These are phyloP conservation scores for Camellia oleifera DNA, from an alignment of 179 eudicot genomes.

Conservation along the genomic window DNA sequence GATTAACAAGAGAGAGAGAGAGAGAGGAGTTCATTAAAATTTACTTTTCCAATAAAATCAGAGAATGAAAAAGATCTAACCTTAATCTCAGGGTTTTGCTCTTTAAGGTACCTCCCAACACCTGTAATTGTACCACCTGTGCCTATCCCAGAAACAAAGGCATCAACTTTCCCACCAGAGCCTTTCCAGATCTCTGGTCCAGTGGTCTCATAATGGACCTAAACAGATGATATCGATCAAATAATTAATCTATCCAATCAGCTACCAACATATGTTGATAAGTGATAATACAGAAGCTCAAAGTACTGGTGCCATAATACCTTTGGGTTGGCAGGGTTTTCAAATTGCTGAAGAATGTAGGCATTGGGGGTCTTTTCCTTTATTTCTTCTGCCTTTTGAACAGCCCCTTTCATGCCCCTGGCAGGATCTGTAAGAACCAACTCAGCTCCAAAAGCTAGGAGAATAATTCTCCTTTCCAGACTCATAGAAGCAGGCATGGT, in stretches of 20 bases:
- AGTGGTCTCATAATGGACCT: slow-evolving; percentile 82
- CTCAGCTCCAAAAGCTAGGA: slow-evolving; percentile 85
- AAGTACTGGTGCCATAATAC: slow-evolving; percentile 25
- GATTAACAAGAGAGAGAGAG: not conserved
- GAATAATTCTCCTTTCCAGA: slow-evolving; percentile 78
- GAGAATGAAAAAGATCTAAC: slow-evolving; percentile 30
- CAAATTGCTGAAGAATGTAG: slow-evolving; percentile 85
- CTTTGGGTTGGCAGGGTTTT: slow-evolving; percentile 91
- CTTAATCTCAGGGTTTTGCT: slow-evolving; percentile 79
- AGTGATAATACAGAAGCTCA: not conserved
- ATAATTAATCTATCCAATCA: not conserved
- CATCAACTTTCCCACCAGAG: slow-evolving; percentile 76
- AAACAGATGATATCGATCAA: slow-evolving; percentile 14
- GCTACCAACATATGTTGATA: not conserved
- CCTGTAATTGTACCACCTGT: slow-evolving; percentile 92
- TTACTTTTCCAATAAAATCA: not conserved
- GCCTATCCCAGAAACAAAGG: slow-evolving; percentile 84
- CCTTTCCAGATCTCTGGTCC: slow-evolving; percentile 95
- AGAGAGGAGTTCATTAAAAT: not conserved
- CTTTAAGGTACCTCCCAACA: slow-evolving; percentile 34
- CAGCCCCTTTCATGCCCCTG: slow-evolving; percentile 85
- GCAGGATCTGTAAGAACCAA: slow-evolving; percentile 83
- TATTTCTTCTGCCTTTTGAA: slow-evolving; percentile 83
- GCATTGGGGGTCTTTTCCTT: slow-evolving; percentile 72
- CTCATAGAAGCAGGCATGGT: slow-evolving; percentile 94